These are phyloP conservation scores for Candida ipomoeae DNA, from an alignment of 805 yeast species.

Conservation along the genomic window DNA sequence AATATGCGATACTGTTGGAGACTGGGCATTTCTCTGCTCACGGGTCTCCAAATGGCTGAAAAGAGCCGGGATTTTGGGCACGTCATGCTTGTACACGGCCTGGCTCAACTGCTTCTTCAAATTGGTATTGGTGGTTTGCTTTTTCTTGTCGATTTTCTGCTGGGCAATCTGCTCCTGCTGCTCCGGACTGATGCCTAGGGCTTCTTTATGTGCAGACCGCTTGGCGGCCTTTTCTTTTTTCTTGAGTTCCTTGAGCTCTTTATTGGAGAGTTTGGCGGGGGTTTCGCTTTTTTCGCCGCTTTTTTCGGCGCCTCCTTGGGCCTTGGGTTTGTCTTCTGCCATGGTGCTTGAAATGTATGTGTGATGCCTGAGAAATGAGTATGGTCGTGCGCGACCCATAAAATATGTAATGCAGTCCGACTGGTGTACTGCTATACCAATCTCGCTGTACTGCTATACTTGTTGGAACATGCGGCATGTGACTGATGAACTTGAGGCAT, in stretches of 20 bases:
- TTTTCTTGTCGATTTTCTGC: conserved; percentile 41
- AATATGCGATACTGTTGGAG: conserved; percentile 55
- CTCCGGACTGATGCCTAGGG: conserved; percentile 51
- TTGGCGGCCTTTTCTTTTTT: conserved; percentile 90
- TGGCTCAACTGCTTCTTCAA: conserved; percentile 52
- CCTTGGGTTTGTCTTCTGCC: conserved; percentile 8
- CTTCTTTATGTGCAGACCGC: conserved; percentile 82
- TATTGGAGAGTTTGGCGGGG: conserved; percentile 48
- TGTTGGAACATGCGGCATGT: too few relatives aligned
- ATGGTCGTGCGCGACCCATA: not conserved
- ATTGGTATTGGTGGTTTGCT: conserved; percentile 42
- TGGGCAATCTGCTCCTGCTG: conserved; percentile 39
- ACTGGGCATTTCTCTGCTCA: conserved; percentile 62
- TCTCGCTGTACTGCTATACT: too few relatives aligned
- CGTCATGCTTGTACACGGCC: conserved; percentile 42
- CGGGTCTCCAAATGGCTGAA: conserved; percentile 79
- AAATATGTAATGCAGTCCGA: too few relatives aligned
- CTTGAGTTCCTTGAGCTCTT: conserved; percentile 81
- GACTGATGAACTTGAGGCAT: too few relatives aligned
- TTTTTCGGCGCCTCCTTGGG: not conserved
- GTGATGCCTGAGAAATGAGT: not conserved
- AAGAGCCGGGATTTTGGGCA: conserved; percentile 54
- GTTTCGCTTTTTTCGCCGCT: conserved; percentile 3
- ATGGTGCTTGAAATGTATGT: not conserved
- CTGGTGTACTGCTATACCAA: too few relatives aligned